Evolutionary conservation across 2,329 filamentous ascomycete genomes (phyloP), one percentile per base, ranked within the genome.

Genomic region (Aspergillus ruber): DNA sequence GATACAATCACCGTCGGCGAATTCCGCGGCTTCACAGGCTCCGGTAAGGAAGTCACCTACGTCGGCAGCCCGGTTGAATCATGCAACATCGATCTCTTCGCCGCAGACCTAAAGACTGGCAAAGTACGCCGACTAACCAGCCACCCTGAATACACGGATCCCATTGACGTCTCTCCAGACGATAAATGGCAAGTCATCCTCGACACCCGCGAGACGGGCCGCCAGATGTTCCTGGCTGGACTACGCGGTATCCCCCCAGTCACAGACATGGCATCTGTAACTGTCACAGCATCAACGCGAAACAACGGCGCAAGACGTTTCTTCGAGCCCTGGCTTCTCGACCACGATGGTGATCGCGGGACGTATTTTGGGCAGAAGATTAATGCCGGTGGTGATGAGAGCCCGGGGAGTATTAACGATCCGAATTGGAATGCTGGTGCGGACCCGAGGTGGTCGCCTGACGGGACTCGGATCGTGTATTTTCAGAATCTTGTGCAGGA

Each of bases 401-500:
- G 52, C 21, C 50, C 51, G 13, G 71, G 70, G 1, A 65, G 57
- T 44, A 49, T 71, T n/a, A 70, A 72, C 45, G 73, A 76, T 45
- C 68, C 73, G 0, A 64, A 74, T 21, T 77, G 75, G 75, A 77
- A 77, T 52, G 74, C 62, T 3, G 57, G 61, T 9, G 75, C 74
- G 4, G 74, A 77, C 52, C 75, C 57, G 1, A 44, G 46, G 13
- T 59, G 49, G 42, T 58, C 57, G 8, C 48, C 53, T 1, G 74
- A 77, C 50, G 65, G 67, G 4, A 76, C 72, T 0, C 53, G 60
- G 1, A 66, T 77, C 32, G 67, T 66, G 0, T 78, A 71, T 50
- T 74, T 58, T 56, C 69, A 77, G 51, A 58, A 57, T 3, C 55
- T 72, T 6, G 64, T 66, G 1, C 51, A 66, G 1, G 49, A 64